These are phyloP conservation scores for Hyaloscypha finlandica DNA, from an alignment of 495 filamentous ascomycete genomes.

Conservation along the genomic window DNA sequence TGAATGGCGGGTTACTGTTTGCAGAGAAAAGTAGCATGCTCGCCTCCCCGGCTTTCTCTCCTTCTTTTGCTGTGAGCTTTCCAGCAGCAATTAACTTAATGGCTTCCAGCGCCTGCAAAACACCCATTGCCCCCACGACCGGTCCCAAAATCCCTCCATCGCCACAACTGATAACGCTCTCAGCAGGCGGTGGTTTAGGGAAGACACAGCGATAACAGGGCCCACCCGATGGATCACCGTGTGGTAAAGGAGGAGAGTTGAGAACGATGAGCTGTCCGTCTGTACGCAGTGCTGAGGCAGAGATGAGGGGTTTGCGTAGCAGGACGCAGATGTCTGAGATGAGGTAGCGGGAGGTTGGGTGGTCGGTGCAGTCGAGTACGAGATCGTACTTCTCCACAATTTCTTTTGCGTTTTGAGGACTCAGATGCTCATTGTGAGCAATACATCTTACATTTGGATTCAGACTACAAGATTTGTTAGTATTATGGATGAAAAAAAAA, in stretches of 20 bases:
- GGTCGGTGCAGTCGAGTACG: constrained; percentile 93
- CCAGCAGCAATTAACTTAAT: constrained; percentile 71
- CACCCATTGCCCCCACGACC: constrained; percentile 92
- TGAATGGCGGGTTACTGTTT: constrained; percentile 64
- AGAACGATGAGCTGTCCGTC: constrained; percentile 91
- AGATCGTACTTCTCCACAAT: constrained; percentile 74
- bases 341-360: constrained; percentile 86
- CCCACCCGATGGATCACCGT: constrained; percentile 46
- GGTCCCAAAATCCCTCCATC: constrained; percentile 92
- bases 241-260: constrained; percentile 59
- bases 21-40: constrained; percentile 74
- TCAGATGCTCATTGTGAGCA: constrained; percentile 61
- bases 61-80: neutral
- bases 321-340: constrained; percentile 89
- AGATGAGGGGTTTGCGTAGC: constrained; percentile 76
- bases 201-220: constrained; percentile 97
- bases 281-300: constrained; percentile 80
- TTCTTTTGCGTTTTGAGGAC: constrained; percentile 60
- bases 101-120: constrained; percentile 85
- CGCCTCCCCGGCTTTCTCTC: neutral
- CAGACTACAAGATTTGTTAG: constrained; percentile 30
- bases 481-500: constrained; percentile 12
- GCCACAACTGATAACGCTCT: constrained; percentile 77
- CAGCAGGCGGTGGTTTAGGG: constrained; percentile 78
- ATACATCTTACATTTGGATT: constrained; percentile 70